These are phyloP conservation scores for Coprinopsis strossmayeri DNA, from an alignment of 768 basidiomycete species.

Conservation along the genomic window DNA sequence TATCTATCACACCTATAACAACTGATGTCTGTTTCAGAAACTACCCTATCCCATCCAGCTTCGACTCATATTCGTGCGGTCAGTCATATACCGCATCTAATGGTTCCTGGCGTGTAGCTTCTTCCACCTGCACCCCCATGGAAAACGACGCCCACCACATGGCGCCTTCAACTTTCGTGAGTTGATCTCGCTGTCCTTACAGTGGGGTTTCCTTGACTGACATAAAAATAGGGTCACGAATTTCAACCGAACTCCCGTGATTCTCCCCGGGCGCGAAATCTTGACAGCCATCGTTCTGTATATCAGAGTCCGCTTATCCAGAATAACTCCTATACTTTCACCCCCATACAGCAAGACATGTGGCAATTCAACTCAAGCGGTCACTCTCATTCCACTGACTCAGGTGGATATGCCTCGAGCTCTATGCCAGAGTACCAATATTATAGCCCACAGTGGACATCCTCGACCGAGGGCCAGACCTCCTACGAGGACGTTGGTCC, in stretches of 20 bases:
- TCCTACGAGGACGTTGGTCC: no score
- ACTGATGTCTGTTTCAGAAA: neutral
- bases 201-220: neutral
- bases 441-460: no score
- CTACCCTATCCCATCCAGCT: neutral
- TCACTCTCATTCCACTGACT: neutral
- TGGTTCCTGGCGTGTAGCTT: neutral
- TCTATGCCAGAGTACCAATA: neutral
- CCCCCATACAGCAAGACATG: neutral
- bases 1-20: neutral
- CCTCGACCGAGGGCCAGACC: no score
- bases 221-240: neutral
- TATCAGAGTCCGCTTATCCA: neutral
- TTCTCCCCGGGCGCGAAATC: neutral
- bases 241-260: neutral
- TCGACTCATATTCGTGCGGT: neutral
- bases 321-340: neutral
- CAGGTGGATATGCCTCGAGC: neutral
- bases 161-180: neutral
- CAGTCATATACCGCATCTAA: neutral
- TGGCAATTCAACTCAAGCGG: neutral
- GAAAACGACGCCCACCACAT: neutral
- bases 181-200: neutral
- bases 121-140: neutral
- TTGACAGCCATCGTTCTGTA: constrained; percentile 1